Conservation (phyloP, 2,329 filamentous ascomycete genomes). For the Calonectria pseudoturangicola region DNA sequence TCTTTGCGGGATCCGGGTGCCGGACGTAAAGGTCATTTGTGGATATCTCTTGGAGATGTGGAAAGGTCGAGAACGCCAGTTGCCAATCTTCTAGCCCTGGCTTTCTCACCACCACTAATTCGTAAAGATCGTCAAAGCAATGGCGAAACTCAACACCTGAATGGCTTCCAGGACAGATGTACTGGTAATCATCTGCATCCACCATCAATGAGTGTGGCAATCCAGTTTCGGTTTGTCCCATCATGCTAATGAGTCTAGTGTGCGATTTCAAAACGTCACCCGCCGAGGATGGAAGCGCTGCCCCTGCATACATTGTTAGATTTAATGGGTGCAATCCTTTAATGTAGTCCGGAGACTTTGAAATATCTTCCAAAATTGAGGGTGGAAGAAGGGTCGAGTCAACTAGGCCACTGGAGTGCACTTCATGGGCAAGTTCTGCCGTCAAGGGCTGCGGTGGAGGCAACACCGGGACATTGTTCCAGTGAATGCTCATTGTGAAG, state of each 20-base stretch:
- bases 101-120: constrained; percentile 4
- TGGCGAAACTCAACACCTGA: constrained; percentile 14
- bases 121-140: constrained; percentile 18
- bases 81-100: constrained; percentile 8
- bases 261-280: constrained; percentile 14
- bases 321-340: not conserved
- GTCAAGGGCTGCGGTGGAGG: constrained; percentile 5
- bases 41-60: not conserved
- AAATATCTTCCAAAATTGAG: constrained; percentile 13
- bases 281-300: not conserved
- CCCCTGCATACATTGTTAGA: constrained; percentile 1
- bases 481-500: constrained; percentile 3
- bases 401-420: constrained; percentile 1
- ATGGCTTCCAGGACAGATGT: constrained; percentile 4
- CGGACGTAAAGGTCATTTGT: constrained; percentile 7
- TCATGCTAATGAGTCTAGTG: constrained; percentile 15
- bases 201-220: constrained; percentile 11
- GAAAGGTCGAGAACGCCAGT: constrained; percentile 4
- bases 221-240: constrained; percentile 12
- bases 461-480: constrained; percentile 11
- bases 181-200: constrained; percentile 13
- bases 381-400: constrained; percentile 11
- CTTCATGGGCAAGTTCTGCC: constrained; percentile 7
- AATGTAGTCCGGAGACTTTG: not conserved
- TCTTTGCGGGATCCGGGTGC: constrained; percentile 1